Conservation (phyloP, 768 basidiomycete genomes). For the Boletellus sp. region DNA sequence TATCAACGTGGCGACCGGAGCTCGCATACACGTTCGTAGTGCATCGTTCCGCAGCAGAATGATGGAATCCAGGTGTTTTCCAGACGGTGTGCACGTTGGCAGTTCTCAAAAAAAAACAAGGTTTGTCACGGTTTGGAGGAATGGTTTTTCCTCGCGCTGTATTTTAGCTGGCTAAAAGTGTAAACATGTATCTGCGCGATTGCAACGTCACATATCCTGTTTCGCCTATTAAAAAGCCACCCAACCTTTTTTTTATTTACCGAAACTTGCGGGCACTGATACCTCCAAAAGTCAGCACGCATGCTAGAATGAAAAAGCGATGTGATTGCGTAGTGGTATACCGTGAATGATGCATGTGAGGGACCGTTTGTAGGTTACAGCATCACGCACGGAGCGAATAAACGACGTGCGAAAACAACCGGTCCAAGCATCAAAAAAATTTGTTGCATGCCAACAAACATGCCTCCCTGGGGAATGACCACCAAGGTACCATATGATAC, state of each 20-base stretch:
- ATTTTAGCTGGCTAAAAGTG: not conserved
- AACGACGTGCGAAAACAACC: constrained; percentile 1
- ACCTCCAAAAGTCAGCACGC: not conserved
- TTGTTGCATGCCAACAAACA: not conserved
- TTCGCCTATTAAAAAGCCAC: constrained; percentile 3
- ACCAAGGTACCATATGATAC: constrained; percentile 8
- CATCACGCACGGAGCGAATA: not conserved
- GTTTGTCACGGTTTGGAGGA: constrained; percentile 1
- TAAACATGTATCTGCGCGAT: not conserved
- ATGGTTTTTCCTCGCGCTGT: not conserved
- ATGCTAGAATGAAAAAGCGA: not conserved
- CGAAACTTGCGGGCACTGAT: not conserved
- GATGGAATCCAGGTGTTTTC: not conserved
- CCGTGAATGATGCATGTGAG: not conserved
- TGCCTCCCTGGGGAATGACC: constrained; percentile 1
- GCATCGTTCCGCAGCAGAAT: not conserved
- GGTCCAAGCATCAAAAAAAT: constrained; percentile 1
- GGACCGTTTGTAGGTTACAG: not conserved
- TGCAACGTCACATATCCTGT: constrained; percentile 1
- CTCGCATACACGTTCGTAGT: constrained; percentile 35
- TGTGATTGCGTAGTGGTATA: not conserved
- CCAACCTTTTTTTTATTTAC: constrained; percentile 7
- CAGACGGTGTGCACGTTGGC: constrained; percentile 7
- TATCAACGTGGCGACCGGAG: constrained; percentile 39
- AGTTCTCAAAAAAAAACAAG: constrained; percentile 10